Evolutionary conservation across 2,329 filamentous ascomycete species (phyloP).

Genomic region (Dissoconium aciculare): DNA sequence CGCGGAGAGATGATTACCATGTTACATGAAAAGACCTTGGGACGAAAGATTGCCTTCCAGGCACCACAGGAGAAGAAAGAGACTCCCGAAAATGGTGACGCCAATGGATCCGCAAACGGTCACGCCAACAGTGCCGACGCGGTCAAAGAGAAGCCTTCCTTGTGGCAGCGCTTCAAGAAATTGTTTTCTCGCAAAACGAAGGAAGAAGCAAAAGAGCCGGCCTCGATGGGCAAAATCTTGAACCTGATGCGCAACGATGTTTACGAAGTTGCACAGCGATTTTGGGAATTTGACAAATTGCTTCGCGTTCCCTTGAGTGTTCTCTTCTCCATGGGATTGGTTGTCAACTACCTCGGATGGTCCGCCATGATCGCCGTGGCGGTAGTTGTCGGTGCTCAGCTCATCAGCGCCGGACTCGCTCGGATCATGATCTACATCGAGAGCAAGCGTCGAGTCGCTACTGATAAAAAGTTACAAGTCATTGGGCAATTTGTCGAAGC

Average conservation of each 20-base stretch:
- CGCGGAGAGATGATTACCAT: conserved; percentile 76
- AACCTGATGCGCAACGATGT: conserved; percentile 72
- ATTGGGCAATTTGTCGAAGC: conserved; percentile 78
- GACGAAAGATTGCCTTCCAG: conserved; percentile 42
- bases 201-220: conserved; percentile 38
- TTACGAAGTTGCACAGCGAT: conserved; percentile 64
- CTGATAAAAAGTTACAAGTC: conserved; percentile 63
- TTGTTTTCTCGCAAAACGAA: conserved; percentile 12
- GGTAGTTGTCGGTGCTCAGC: conserved; percentile 44
- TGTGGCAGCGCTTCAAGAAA: conserved; percentile 11
- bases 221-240: conserved; percentile 79
- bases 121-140: conserved; percentile 2
- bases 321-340: conserved; percentile 56
- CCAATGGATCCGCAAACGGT: conserved; percentile 14
- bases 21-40: conserved; percentile 64
- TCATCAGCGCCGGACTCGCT: conserved; percentile 53
- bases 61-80: conserved; percentile 5
- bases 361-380: conserved; percentile 60
- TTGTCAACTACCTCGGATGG: conserved; percentile 67
- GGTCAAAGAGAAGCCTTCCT: conserved; percentile 2
- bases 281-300: conserved; percentile 74
- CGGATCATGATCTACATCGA: conserved; percentile 53
- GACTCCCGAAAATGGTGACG: conserved; percentile 1
- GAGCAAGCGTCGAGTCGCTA: conserved; percentile 52
- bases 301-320: conserved; percentile 63